Base-by-base conservation (phyloP, 768 basidiomycete species). In the Suillus weaverae region DNA sequence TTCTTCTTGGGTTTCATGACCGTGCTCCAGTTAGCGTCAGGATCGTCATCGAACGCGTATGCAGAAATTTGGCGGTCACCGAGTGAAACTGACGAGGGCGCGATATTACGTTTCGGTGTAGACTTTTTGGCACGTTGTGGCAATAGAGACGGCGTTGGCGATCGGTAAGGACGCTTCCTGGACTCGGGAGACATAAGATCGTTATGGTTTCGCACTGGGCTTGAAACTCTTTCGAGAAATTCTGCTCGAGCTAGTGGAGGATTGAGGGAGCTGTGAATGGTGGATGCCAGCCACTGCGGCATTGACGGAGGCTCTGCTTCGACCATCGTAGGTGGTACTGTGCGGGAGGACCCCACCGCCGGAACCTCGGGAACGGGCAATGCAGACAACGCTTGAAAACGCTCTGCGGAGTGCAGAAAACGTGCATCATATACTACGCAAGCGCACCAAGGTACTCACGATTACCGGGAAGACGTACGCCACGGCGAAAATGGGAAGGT, bases 21-120 rank as follows among this genome's bases (percentile, higher is more conserved):
- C 39, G 66, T 66, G 30, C 55, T 60, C 66, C 66, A 66, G 26
- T 53, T 59, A 33, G 54, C 64, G 26, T 74, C 73, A 2, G 64
- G 70, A 44, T 74, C 71, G 30, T 68, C 62, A 2, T 63, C 73
- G 60, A 73, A 74, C 0, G 57, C 32, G 18, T 74, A 73, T 20
- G 71, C 73, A 7, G 68, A 46, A 10, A 62, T 63, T 11, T 38
- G 30, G 50, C 6, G 35, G 62, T 18, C 13, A 44, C 30, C 1
- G n/a, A 16, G 16, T 46, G 30, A 9, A 35, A 43, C 20, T 50
- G 63, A 44, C 11, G 5, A 30, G 46, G 11, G 0, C 16, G 8
- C 2, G 11, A 22, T 7, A 57, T 60, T 16, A 38, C 26, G 33
- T 54, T 65, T 39, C 65, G 63, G 57, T n/a, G 62, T 9, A 63